Evolutionary conservation across 2,329 filamentous ascomycete species (phyloP), one percentile per base, ranked within the genome.

Genomic region (Fusarium poae): DNA sequence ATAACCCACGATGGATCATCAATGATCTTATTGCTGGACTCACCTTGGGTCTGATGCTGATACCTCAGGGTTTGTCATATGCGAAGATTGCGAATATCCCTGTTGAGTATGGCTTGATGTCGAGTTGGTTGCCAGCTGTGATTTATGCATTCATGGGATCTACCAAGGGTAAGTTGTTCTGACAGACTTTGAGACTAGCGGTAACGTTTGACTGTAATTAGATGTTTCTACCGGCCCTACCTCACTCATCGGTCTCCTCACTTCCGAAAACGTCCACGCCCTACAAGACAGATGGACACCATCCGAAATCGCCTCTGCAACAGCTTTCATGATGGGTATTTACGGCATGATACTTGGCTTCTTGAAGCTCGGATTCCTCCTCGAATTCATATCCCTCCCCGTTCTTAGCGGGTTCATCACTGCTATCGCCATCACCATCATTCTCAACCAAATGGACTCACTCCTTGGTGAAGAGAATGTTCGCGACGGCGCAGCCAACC

Each of bases 381-480:
- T 91, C 21, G 88, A 91, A 62, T 91, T 89, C 70, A 86, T 91
- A 68, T 90, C 88, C 0, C 82, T 88, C 2, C 88, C 88, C 0
- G 86, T 91, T 2, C 81, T 91, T 1, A 87, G 82, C 9, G 89
- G 89, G 6, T 91, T 90, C 78, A 89, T 91, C 69, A 89, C 88
- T 0, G 88, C 88, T 3, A 88, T 89, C 2, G 89, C 88, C 25
- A 85, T 91, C 48, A 88, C 87, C 30, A 91, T 91, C 72, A 85
- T 87, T 23, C 84, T 90, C 50, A 88, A 87, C n/a, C 89, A 91
- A 74, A 83, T 91, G 57, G 86, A 83, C 5, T 86, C 85, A 2
- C 82, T 91, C 0, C 83, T 91, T 3, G 88, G 88, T 12, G 82
- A 87, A 12, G 79, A 81, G 27, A 74, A 74, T 4, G 82, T 86